phyloP scores from a whole-genome alignment of 208 protist species.

The Leishmania turanica region DNA sequence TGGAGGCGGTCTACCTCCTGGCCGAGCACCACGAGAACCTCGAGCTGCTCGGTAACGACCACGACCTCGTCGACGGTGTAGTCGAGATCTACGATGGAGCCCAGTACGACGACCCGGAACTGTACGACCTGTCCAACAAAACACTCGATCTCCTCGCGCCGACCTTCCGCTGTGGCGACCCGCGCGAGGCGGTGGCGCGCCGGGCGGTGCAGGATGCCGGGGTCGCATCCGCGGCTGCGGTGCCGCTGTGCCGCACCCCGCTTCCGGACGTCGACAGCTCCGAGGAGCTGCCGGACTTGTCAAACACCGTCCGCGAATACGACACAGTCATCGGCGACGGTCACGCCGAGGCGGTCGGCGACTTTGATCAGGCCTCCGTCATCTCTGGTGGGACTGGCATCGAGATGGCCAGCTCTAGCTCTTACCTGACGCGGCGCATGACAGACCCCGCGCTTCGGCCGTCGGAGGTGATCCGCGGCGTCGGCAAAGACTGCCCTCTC shows the following conservation, averaged over 20 bases:
- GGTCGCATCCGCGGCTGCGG: not conserved
- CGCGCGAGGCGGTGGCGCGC: conserved; percentile 35
- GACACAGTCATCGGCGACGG: conserved; percentile 11
- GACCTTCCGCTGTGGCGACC: conserved; percentile 53
- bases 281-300: conserved; percentile 18
- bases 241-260: not conserved
- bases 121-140: conserved; percentile 53
- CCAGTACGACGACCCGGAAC: conserved; percentile 81
- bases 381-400: conserved; percentile 27
- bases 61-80: conserved; percentile 54
- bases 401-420: conserved; percentile 24
- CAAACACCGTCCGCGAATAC: conserved; percentile 17
- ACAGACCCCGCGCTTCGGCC: conserved; percentile 8
- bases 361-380: conserved; percentile 26
- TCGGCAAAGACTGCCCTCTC: conserved; percentile 46
- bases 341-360: conserved; percentile 5
- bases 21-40: conserved; percentile 89
- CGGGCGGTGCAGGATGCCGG: conserved; percentile 30
- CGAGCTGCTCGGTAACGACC: conserved; percentile 60
- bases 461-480: conserved; percentile 18
- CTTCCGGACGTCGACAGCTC: conserved; percentile 21
- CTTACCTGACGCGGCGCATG: conserved; percentile 20
- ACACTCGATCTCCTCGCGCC: conserved; percentile 54
- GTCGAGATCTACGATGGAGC: conserved; percentile 72
- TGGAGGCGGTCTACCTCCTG: conserved; percentile 75